Base-by-base conservation (phyloP, 163 green algal genomes). In the Prototheca stagnorum region DNA sequence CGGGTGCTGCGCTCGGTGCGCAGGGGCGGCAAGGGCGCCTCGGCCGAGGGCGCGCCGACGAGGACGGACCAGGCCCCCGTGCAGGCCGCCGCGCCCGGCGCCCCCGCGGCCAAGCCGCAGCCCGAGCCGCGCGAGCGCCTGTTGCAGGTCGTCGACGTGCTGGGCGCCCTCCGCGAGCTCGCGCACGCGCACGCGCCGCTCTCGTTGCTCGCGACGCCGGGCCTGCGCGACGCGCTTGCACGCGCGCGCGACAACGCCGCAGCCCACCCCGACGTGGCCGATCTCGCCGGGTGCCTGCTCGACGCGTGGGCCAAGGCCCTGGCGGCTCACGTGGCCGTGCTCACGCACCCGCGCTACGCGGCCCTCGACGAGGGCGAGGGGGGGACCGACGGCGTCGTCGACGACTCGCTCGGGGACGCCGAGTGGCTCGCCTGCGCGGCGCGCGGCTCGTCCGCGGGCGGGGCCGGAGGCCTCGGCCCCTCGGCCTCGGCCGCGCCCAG, bases 161-260 rank as follows among this genome's bases (percentile, higher is more conserved):
- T 56, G 35, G 53, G 28, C 31, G 42, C 23, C 0, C 25, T 68
- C 34, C 39, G 59, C 19, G 39, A 72, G 40, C 36, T 72, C 40
- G 44, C 29, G 34, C 64, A 70, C 41, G 34, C 61, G 11, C 51
- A 62, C 4, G 45, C 53, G 22, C 48, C 51, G 12, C 53, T 72
- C 0, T 37, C 46, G 46, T 22, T 67, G 34, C 31, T 54, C 14
- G 29, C 20, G 17, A 19, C 35, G 28, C 48, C 64, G 1, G 39
- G 16, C 37, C 25, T 34, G 20, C 20, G 50, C 31, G 24, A 20
- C 21, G 16, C 43, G 22, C n/a, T n/a, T n/a, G n/a, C n/a, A n/a
- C 7, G 17, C n/a, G 24, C 26, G 43, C 34, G 12, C n/a, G 22
- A 0, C 8, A 21, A 20, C 28, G 8, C 29, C 5, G 33, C 7